Conservation (phyloP, 208 protist genomes). For the Wallacemonas sp. region DNA sequence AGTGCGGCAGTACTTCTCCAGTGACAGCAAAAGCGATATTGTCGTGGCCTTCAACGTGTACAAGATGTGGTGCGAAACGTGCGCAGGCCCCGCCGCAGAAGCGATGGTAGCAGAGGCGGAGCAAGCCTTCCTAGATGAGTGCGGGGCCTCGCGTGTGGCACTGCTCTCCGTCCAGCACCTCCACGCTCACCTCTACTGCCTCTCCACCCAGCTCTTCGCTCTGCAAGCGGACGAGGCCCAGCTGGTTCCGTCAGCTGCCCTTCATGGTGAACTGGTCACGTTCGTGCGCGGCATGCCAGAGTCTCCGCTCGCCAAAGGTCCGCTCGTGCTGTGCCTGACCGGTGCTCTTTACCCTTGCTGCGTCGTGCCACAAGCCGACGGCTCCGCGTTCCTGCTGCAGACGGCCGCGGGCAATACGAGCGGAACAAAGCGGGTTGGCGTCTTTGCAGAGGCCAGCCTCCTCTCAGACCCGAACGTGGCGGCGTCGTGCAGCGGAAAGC, state of each 20-base stretch:
- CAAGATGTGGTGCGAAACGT: conserved; percentile 71
- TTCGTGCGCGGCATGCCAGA: conserved; percentile 39
- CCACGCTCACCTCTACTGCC: conserved; percentile 30
- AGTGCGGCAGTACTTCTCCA: conserved; percentile 77
- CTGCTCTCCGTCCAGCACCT: conserved; percentile 38
- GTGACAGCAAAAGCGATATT: conserved; percentile 64
- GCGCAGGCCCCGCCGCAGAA: conserved; percentile 8
- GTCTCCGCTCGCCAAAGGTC: conserved; percentile 31
- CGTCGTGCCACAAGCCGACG: conserved; percentile 38
- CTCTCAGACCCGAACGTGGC: conserved; percentile 15
- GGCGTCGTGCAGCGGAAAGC: background rate
- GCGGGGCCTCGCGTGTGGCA: conserved; percentile 33
- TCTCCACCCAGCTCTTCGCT: background rate
- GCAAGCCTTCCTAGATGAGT: conserved; percentile 57
- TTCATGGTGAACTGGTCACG: conserved; percentile 15
- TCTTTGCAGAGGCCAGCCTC: conserved; percentile 32
- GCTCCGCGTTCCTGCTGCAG: conserved; percentile 26
- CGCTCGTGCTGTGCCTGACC: conserved; percentile 55
- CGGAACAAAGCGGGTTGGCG: conserved; percentile 30
- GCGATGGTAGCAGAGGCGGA: conserved; percentile 19
- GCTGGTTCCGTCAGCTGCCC: no score
- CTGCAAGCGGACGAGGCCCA: background rate
- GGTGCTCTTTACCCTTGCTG: conserved; percentile 75
- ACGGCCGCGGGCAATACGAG: conserved; percentile 8
- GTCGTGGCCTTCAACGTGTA: conserved; percentile 72